These are phyloP conservation scores for Sphagnum tenellum DNA, from an alignment of 225 moss, liverwort and hornwort genomes.

Conservation along the genomic window DNA sequence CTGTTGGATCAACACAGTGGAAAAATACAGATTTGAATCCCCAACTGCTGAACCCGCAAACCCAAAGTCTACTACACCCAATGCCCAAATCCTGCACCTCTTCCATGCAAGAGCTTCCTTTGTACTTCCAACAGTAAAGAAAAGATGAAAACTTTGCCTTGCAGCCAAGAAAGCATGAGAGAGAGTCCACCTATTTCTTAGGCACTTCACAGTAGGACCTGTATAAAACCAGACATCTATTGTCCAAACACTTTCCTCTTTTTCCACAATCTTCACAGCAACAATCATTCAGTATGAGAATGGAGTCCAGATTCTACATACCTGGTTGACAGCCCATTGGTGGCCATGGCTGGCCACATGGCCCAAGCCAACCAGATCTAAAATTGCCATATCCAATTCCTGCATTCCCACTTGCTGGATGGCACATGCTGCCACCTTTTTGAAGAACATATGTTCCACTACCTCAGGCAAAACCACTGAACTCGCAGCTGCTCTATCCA, in stretches of 20 bases:
- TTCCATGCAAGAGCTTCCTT: too few relatives aligned
- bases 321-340: conserved; percentile 97
- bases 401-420: conserved; percentile 69
- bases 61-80: too few relatives aligned
- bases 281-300: background rate
- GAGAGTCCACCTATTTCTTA: too few relatives aligned
- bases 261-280: background rate
- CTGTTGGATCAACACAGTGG: conserved; percentile 16
- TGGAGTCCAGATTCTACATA: conserved; percentile 6
- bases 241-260: background rate
- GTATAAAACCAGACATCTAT: too few relatives aligned
- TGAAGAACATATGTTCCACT: conserved; percentile 43
- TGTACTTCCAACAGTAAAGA: too few relatives aligned
- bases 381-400: conserved; percentile 70
- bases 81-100: too few relatives aligned
- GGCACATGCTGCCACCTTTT: conserved; percentile 66
- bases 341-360: conserved; percentile 60
- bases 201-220: too few relatives aligned
- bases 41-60: background rate
- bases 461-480: conserved; percentile 49
- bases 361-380: conserved; percentile 72
- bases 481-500: conserved; percentile 63
- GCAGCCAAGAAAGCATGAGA: too few relatives aligned
- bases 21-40: background rate
- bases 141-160: too few relatives aligned